Evolutionary conservation across 1,284 basidiomycete species (phyloP).

Genomic region (Ganoderma sp.): DNA sequence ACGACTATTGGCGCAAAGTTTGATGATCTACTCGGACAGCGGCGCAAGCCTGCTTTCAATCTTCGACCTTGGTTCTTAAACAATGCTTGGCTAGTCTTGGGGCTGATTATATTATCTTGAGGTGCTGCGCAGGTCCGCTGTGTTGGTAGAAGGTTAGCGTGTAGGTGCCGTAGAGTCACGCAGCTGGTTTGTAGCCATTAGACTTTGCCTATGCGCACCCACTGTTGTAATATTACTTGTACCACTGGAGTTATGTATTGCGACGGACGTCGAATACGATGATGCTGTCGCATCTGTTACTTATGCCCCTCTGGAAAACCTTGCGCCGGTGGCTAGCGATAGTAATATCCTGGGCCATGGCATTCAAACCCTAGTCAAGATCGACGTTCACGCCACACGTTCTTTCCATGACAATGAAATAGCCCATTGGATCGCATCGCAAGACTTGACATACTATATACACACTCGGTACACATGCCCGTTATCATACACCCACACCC

Average conservation of each 20-base stretch:
- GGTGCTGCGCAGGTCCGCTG: background rate
- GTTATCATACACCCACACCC: background rate
- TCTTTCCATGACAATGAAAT: background rate
- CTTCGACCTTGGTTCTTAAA: background rate
- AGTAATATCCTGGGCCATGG: background rate
- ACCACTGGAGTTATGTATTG: background rate
- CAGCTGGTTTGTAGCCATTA: slow-evolving; percentile 7
- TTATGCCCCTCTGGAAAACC: too few relatives aligned
- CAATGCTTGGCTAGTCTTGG: background rate
- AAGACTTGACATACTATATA: background rate
- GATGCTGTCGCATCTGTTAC: background rate
- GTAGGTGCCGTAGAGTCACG: background rate
- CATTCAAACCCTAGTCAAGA: background rate
- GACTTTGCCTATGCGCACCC: background rate
- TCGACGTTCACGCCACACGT: background rate
- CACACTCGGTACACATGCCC: background rate
- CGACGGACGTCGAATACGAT: background rate
- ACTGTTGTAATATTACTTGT: slow-evolving; percentile 1
- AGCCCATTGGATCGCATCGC: background rate
- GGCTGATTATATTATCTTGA: background rate
- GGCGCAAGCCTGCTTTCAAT: background rate
- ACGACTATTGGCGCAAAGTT: slow-evolving; percentile 18
- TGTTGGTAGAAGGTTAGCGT: background rate
- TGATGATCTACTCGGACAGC: background rate
- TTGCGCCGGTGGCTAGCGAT: background rate